These are phyloP conservation scores for Mortierella sp. DNA, from an alignment of 371 early-diverging fungal genomes.

Conservation along the genomic window DNA sequence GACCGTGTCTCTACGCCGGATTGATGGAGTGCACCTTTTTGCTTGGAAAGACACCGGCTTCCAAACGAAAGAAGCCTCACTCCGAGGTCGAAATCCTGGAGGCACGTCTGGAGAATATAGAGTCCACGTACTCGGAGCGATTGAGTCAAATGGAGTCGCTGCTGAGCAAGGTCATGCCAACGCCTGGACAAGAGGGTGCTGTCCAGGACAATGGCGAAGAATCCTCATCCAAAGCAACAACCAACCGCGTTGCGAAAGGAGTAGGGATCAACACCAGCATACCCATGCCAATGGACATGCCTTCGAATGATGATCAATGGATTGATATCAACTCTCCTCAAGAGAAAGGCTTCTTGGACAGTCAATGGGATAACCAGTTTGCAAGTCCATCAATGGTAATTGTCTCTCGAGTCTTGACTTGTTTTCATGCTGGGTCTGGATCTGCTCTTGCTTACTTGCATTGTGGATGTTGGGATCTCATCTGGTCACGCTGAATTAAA, in stretches of 20 bases:
- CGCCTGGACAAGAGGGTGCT: constrained; percentile 14
- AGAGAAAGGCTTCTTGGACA: constrained; percentile 13
- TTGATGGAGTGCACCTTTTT: constrained; percentile 52
- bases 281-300: constrained; percentile 17
- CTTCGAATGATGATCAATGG: constrained; percentile 42
- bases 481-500: too few species aligned
- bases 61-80: constrained; percentile 43
- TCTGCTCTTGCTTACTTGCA: neutral
- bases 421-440: neutral
- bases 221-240: constrained; percentile 3
- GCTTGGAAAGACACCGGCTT: constrained; percentile 38
- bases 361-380: constrained; percentile 27
- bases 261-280: constrained; percentile 20
- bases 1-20: constrained; percentile 51
- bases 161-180: constrained; percentile 48
- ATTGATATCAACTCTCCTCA: constrained; percentile 43
- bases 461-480: too few species aligned
- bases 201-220: constrained; percentile 8
- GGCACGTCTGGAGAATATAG: constrained; percentile 46
- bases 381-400: constrained; percentile 28
- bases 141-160: constrained; percentile 50
- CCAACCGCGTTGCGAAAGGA: constrained; percentile 13
- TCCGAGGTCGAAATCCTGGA: constrained; percentile 48
- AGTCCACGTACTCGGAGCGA: constrained; percentile 51
- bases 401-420: neutral